A percentile compares a stretch with the other conserved stretches of the same genome.
These are phyloP conservation scores for Metarhizium anisopliae DNA, from an alignment of 2,329 filamentous ascomycete genomes.

Conservation along the genomic window DNA sequence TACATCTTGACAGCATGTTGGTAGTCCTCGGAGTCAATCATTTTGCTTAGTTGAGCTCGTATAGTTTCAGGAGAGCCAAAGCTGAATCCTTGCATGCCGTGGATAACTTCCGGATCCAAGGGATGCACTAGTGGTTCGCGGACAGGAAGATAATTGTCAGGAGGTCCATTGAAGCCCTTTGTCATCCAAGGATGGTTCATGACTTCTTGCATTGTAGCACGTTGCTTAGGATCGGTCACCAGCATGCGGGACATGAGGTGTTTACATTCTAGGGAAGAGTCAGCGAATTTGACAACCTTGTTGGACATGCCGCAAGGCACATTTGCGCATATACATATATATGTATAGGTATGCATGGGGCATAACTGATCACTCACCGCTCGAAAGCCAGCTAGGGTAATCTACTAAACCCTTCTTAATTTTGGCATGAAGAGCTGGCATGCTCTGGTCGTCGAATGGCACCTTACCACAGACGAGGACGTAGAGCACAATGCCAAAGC, in stretches of 20 bases:
- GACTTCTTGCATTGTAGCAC: conserved; percentile 82
- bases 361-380: conserved; percentile 43
- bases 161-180: conserved; percentile 78
- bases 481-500: conserved; percentile 95
- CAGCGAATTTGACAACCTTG: not conserved
- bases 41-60: conserved; percentile 67
- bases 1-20: conserved; percentile 69
- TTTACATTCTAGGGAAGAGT: conserved; percentile 63
- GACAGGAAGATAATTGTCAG: conserved; percentile 78
- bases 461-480: conserved; percentile 97
- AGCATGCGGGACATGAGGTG: conserved; percentile 91
- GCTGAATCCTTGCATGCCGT: conserved; percentile 96
- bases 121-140: conserved; percentile 82
- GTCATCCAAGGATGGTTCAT: conserved; percentile 94
- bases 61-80: conserved; percentile 86
- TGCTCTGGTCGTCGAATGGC: conserved; percentile 97
- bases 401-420: conserved; percentile 97
- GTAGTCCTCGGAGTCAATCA: conserved; percentile 92
- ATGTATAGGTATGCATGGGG: not conserved
- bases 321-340: not conserved
- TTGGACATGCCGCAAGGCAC: not conserved
- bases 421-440: conserved; percentile 95
- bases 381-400: conserved; percentile 87
- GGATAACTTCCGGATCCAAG: conserved; percentile 72
- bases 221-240: conserved; percentile 82